Evolutionary conservation across 2,329 filamentous ascomycete species (phyloP).

Genomic region (Exutisphaerella laricina): DNA sequence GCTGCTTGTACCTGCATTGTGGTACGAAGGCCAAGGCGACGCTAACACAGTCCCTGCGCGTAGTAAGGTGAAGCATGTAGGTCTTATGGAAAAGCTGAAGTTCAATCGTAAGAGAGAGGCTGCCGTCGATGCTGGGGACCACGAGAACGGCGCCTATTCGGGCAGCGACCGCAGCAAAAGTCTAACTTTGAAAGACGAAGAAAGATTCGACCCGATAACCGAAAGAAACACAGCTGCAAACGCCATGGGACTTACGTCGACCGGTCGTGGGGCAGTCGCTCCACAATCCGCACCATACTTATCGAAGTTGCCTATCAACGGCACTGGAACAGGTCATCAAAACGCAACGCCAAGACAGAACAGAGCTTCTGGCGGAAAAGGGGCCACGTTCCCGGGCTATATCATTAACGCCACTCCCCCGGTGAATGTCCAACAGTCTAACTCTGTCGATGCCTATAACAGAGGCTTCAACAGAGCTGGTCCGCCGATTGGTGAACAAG

Average conservation of each 20-base stretch:
- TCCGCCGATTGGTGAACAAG: constrained; percentile 23
- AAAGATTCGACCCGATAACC: constrained; percentile 14
- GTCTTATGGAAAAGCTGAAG: constrained; percentile 20
- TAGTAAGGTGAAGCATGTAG: constrained; percentile 17
- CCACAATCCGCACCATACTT: constrained; percentile 3
- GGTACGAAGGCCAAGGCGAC: constrained; percentile 37
- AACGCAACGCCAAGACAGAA: constrained; percentile 4
- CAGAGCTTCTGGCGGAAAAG: constrained; percentile 1
- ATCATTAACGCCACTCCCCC: constrained; percentile 2
- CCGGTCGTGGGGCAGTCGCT: constrained; percentile 12
- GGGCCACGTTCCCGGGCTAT: constrained; percentile 2
- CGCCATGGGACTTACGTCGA: constrained; percentile 16
- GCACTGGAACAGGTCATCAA: constrained; percentile 1
- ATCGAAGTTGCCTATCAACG: too few species aligned
- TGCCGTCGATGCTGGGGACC: constrained; percentile 11
- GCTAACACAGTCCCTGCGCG: constrained; percentile 22
- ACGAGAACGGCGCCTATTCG: constrained; percentile 14
- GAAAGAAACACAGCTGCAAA: constrained; percentile 14
- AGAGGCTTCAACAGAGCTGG: constrained; percentile 22
- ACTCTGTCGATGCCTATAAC: constrained; percentile 13
- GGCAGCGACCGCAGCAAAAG: constrained; percentile 16
- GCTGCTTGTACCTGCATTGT: constrained; percentile 73
- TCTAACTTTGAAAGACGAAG: constrained; percentile 6
- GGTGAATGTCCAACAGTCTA: background rate
- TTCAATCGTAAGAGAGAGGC: constrained; percentile 16